Conservation (phyloP, 306 rosid species). For the Prunus salicina region DNA sequence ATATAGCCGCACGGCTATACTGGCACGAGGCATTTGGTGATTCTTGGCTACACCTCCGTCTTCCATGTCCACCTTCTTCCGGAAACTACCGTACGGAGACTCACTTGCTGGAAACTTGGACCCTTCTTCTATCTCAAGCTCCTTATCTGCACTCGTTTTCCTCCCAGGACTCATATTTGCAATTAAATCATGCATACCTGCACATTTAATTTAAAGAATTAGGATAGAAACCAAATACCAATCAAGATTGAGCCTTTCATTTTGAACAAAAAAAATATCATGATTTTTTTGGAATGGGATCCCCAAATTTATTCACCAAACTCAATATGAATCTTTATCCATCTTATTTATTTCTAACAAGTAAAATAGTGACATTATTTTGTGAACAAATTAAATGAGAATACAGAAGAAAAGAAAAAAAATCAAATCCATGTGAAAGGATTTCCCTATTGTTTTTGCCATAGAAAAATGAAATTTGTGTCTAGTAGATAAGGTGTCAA, state of each 20-base stretch:
- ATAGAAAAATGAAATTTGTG: neutral
- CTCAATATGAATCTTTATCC: too few relatives aligned
- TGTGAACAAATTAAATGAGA: neutral
- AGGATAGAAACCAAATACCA: neutral
- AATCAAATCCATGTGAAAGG: neutral
- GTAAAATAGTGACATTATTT: neutral
- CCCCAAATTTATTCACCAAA: too few relatives aligned
- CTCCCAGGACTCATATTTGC: constrained; percentile 62
- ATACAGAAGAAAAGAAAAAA: neutral
- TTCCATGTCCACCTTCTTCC: constrained; percentile 55
- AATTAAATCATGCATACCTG: constrained; percentile 48
- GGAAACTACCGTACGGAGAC: constrained; percentile 52
- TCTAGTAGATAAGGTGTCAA: neutral
- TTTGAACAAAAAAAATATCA: neutral
- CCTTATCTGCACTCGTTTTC: constrained; percentile 34
- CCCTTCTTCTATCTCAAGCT: constrained; percentile 54
- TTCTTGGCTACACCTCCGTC: constrained; percentile 40
- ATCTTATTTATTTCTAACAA: too few relatives aligned
- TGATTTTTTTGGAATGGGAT: too few relatives aligned
- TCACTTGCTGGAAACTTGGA: constrained; percentile 34
- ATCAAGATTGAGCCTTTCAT: neutral
- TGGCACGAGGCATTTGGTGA: constrained; percentile 75
- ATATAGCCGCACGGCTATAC: too few relatives aligned
- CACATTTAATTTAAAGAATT: neutral
- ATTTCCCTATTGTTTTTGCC: neutral